Base-by-base conservation (phyloP, 1,284 basidiomycete genomes). In the Apiotrichum sp. region DNA sequence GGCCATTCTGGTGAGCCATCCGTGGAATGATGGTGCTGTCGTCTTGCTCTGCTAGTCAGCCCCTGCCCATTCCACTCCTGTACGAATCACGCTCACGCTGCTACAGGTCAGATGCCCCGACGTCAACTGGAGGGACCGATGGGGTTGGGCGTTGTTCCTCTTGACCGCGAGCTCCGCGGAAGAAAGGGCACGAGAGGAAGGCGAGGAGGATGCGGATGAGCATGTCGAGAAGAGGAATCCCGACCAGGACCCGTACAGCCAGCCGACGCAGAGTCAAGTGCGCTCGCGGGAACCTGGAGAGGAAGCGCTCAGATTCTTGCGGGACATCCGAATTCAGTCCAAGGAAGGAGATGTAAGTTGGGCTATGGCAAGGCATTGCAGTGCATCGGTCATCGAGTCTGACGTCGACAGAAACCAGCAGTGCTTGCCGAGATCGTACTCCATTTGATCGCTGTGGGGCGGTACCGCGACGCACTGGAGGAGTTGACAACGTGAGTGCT, bases 341-440 rank as follows among this genome's bases (percentile, higher is more conserved):
- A 56, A 54, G 34, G 65, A 69, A 38, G 59, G 52, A 5, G 63
- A 71, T 44, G 67, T 67, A 38, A 56, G 67, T 57, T 16, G 16
- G 6, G 5, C 22, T 22, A 22, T 22, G 22, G 57, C 16, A 31
- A 9, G 5, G 22, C 0, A 22, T 22, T 22, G 22, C 22, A 22
- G 22, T 22, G 22, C 22, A 0, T 13, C 10, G 13, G 7, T 38
- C 33, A n/a, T 29, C 16, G 13, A 35, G n/a, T 31, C 44, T 34
- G 44, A 46, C 44, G 1, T 11, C 4, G n/a, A 38, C 62, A 93
- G 89, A 82, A 83, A 67, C 86, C 89, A 69, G 66, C 73, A 31
- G 83, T 93, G 45, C 77, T 95, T 8, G 81, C 83, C 63, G 89
- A 93, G 66, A 75, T 91, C 5, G 77, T 88, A 10, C 78, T 90